phyloP scores from a whole-genome alignment of 106 monocot genomes.

The Dendrobium catenatum region DNA sequence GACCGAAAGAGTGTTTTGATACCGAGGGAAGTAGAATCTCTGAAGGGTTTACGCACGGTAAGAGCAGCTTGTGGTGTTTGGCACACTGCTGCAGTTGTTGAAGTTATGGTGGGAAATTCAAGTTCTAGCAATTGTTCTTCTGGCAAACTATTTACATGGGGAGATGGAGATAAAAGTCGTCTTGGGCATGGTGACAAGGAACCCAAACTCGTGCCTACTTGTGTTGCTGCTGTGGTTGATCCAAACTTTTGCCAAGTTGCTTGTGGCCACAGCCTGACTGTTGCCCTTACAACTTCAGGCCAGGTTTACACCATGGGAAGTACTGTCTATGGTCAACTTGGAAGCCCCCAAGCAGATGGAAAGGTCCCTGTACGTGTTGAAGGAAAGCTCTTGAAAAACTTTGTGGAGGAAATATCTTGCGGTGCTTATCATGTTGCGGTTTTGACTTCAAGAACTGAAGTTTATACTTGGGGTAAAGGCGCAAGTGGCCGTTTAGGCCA shows the following conservation, averaged over 20 bases:
- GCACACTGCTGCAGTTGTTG: conserved; percentile 86
- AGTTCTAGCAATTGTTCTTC: conserved; percentile 60
- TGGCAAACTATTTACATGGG: conserved; percentile 81
- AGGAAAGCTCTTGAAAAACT: conserved; percentile 61
- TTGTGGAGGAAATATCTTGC: conserved; percentile 71
- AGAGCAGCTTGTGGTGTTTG: conserved; percentile 79
- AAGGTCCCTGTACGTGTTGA: conserved; percentile 63
- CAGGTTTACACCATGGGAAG: conserved; percentile 82
- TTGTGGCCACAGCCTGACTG: conserved; percentile 77
- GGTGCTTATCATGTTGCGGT: conserved; percentile 83
- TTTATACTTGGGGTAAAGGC: conserved; percentile 86
- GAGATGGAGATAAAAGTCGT: conserved; percentile 74
- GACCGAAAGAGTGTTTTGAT: conserved; percentile 50
- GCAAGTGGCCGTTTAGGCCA: conserved; percentile 77
- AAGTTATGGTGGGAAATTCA: conserved; percentile 65
- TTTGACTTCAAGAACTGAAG: conserved; percentile 77
- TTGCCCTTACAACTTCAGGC: conserved; percentile 65
- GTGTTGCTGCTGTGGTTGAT: conserved; percentile 66
- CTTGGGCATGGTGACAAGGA: conserved; percentile 85
- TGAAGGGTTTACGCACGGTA: conserved; percentile 65
- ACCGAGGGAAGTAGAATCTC: conserved; percentile 68
- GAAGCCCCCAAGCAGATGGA: conserved; percentile 64
- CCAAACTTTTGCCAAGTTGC: conserved; percentile 77
- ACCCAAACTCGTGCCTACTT: conserved; percentile 64
- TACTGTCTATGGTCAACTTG: conserved; percentile 78